These are phyloP conservation scores for Amoebophrya sp. DNA, from an alignment of 169 alveolate species.

Conservation along the genomic window DNA sequence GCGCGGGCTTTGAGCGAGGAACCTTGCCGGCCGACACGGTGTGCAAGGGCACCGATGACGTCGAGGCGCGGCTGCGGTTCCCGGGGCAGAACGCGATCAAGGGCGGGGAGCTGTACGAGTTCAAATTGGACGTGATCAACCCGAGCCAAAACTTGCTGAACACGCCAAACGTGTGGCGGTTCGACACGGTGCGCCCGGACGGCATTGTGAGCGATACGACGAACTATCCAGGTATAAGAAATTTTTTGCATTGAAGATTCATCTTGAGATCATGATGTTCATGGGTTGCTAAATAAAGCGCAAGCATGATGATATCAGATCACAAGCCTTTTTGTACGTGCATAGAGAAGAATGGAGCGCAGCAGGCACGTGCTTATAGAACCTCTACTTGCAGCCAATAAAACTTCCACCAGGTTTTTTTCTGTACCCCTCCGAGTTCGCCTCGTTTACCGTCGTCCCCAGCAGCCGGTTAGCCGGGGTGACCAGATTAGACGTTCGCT, in stretches of 20 bases:
- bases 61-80: background rate
- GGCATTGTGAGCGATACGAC: slow-evolving; percentile 29
- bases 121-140: slow-evolving; percentile 28
- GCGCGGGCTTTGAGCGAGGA: slow-evolving; percentile 20
- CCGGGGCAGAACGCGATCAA: slow-evolving; percentile 27
- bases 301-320: too few relatives aligned
- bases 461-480: background rate
- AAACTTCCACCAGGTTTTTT: too few relatives aligned
- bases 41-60: slow-evolving; percentile 30
- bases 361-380: too few relatives aligned
- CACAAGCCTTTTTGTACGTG: too few relatives aligned
- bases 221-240: background rate
- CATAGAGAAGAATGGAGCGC: too few relatives aligned
- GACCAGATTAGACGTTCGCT: slow-evolving; percentile 26
- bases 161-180: slow-evolving; percentile 25
- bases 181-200: slow-evolving; percentile 37
- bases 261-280: too few relatives aligned
- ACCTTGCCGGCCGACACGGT: slow-evolving; percentile 27
- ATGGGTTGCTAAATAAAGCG: too few relatives aligned
- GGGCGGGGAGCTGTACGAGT: background rate
- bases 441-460: slow-evolving; percentile 29
- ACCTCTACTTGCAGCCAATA: too few relatives aligned
- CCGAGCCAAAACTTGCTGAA: background rate
- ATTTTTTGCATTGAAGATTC: too few relatives aligned
- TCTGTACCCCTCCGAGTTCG: slow-evolving; percentile 29